Evolutionary conservation across 2,329 filamentous ascomycete species (phyloP).

Genomic region (Akanthomyces dipterigenus): DNA sequence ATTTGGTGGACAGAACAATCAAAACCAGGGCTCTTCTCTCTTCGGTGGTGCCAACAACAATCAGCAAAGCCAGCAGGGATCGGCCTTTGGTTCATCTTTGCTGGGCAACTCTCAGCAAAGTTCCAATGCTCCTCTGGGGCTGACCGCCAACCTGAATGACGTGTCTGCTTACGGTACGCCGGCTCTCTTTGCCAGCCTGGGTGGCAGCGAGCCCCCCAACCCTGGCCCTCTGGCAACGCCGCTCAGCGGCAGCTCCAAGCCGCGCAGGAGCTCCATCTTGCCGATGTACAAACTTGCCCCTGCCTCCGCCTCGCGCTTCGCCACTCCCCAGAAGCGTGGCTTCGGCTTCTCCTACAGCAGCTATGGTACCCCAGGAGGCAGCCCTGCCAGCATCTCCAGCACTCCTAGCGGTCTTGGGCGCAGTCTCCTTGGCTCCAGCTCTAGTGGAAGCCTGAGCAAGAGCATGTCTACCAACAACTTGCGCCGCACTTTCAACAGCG

Average conservation of each 20-base stretch:
- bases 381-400: slow-evolving; percentile 57
- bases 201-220: slow-evolving; percentile 55
- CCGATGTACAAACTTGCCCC: slow-evolving; percentile 86
- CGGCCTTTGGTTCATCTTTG: slow-evolving; percentile 45
- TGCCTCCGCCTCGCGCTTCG: slow-evolving; percentile 68
- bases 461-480: slow-evolving; percentile 85
- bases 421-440: slow-evolving; percentile 59
- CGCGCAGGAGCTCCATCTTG: slow-evolving; percentile 71
- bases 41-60: slow-evolving; percentile 41
- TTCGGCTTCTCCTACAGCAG: slow-evolving; percentile 92
- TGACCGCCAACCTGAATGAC: slow-evolving; percentile 76
- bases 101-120: slow-evolving; percentile 49
- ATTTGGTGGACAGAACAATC: slow-evolving; percentile 45
- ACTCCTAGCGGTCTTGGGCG: slow-evolving; percentile 62
- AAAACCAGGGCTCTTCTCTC: slow-evolving; percentile 35
- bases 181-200: slow-evolving; percentile 73
- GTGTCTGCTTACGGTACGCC: slow-evolving; percentile 85
- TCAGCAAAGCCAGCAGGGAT: slow-evolving; percentile 42
- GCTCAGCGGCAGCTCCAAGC: slow-evolving; percentile 65
- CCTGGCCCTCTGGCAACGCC: slow-evolving; percentile 90
- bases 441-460: slow-evolving; percentile 70
- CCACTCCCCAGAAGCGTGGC: slow-evolving; percentile 78
- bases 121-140: slow-evolving; percentile 49
- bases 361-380: slow-evolving; percentile 73
- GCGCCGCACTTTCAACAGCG: slow-evolving; percentile 70